These are phyloP conservation scores for Arthrobotrys musiformis DNA, from an alignment of 2,329 filamentous ascomycete species.

Conservation along the genomic window DNA sequence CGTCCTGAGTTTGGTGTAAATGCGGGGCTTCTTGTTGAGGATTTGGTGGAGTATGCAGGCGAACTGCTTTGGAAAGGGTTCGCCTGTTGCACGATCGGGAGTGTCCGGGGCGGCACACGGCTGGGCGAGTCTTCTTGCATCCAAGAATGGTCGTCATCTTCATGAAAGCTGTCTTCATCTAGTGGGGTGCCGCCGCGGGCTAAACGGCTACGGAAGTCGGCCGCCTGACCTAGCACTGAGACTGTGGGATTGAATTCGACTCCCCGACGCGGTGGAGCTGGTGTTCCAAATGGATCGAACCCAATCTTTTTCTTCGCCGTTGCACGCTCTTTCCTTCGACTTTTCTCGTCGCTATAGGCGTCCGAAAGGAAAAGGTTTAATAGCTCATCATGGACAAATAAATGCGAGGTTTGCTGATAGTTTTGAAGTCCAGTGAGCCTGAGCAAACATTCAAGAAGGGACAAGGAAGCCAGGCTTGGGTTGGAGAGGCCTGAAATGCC, in stretches of 20 bases:
- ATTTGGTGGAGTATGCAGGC: slow-evolving; percentile 38
- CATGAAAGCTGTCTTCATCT: slow-evolving; percentile 51
- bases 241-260: slow-evolving; percentile 49
- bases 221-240: slow-evolving; percentile 43
- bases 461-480: slow-evolving; percentile 73
- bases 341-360: slow-evolving; percentile 56
- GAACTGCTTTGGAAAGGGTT: slow-evolving; percentile 47
- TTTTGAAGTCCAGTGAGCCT: slow-evolving; percentile 88
- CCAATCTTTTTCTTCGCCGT: slow-evolving; percentile 58
- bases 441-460: slow-evolving; percentile 86
- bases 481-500: slow-evolving; percentile 66
- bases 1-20: slow-evolving; percentile 37
- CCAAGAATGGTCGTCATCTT: slow-evolving; percentile 51
- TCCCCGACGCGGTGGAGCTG: slow-evolving; percentile 41
- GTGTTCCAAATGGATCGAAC: slow-evolving; percentile 59
- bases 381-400: slow-evolving; percentile 89
- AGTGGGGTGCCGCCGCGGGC: slow-evolving; percentile 43
- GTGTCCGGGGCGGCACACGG: slow-evolving; percentile 42
- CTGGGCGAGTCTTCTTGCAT: slow-evolving; percentile 53
- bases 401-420: slow-evolving; percentile 87
- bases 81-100: slow-evolving; percentile 28
- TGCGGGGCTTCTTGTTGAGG: slow-evolving; percentile 38
- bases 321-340: slow-evolving; percentile 56
- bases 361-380: slow-evolving; percentile 80
- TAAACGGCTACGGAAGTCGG: slow-evolving; percentile 41